A percentile compares a stretch with the other conserved stretches of the same genome.
Conservation (phyloP, 2,329 filamentous ascomycete genomes). For the Xylariaceae sp. region DNA sequence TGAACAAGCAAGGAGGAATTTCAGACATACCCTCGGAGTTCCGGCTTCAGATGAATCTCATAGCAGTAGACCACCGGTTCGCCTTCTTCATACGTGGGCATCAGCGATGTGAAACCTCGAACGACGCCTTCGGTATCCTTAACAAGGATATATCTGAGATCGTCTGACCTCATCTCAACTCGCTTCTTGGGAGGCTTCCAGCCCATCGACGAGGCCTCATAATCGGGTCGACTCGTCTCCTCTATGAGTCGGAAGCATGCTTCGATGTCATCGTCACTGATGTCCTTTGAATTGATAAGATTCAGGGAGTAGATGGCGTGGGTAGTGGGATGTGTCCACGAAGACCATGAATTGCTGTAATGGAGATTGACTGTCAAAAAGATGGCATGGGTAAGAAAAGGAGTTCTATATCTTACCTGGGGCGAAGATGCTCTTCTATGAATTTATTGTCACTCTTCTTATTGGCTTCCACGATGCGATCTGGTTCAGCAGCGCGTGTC, state of each 20-base stretch:
- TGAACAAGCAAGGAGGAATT: not conserved
- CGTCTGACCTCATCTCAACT: constrained; percentile 61
- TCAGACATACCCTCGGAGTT: constrained; percentile 47
- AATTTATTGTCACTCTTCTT: constrained; percentile 45
- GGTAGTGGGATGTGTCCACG: constrained; percentile 50
- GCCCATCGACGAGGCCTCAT: constrained; percentile 54
- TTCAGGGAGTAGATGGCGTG: constrained; percentile 38
- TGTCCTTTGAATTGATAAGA: constrained; percentile 37
- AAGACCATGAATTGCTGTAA: constrained; percentile 23
- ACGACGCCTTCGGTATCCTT: constrained; percentile 35
- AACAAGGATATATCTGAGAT: constrained; percentile 65
- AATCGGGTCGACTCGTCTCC: constrained; percentile 58
- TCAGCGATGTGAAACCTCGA: constrained; percentile 58
- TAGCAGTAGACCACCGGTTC: constrained; percentile 70
- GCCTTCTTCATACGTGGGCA: constrained; percentile 64
- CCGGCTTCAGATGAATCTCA: constrained; percentile 62
- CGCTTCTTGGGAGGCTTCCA: constrained; percentile 60
- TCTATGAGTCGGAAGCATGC: constrained; percentile 55
- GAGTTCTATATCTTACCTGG: constrained; percentile 36
- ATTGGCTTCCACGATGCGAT: constrained; percentile 46
- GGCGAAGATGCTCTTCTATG: constrained; percentile 42
- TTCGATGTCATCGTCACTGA: constrained; percentile 42
- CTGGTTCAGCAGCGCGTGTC: constrained; percentile 24
- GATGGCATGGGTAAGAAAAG: not conserved
- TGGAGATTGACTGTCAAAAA: constrained; percentile 6